Evolutionary conservation across 2,329 filamentous ascomycete species (phyloP).

Genomic region (Juglanconis juglandina): DNA sequence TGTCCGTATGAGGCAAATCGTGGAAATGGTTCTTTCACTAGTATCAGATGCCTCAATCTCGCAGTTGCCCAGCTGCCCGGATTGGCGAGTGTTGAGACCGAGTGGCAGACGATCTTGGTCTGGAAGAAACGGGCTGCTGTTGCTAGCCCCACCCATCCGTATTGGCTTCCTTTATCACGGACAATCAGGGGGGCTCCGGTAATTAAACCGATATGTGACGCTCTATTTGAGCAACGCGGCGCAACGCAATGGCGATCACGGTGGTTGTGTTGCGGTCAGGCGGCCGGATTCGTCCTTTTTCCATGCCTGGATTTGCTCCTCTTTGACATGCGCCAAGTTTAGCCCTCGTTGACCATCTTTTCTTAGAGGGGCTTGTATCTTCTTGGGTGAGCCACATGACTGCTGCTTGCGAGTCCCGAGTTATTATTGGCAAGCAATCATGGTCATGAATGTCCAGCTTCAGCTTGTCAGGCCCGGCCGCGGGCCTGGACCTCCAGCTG

Average conservation of each 20-base stretch:
- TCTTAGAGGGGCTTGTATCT: background rate
- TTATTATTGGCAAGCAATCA: constrained; percentile 10
- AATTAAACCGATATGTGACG: constrained; percentile 10
- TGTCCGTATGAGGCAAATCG: background rate
- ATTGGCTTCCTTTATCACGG: background rate
- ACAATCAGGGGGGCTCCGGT: constrained; percentile 8
- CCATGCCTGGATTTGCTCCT: constrained; percentile 4
- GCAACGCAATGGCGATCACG: constrained; percentile 12
- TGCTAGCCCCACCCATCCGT: background rate
- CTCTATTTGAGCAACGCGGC: constrained; percentile 5
- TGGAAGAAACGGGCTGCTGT: background rate
- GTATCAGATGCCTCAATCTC: background rate
- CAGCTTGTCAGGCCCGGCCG: constrained; percentile 12
- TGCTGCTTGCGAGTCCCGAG: constrained; percentile 8
- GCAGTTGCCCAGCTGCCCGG: background rate
- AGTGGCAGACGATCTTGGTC: background rate
- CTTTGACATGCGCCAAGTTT: constrained; percentile 1
- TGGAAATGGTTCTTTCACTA: background rate
- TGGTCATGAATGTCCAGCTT: constrained; percentile 1
- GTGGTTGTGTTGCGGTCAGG: constrained; percentile 11
- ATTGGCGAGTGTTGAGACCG: background rate
- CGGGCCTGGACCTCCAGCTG: constrained; percentile 5
- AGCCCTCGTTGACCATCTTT: background rate
- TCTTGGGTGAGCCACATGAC: constrained; percentile 8
- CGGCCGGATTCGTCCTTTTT: constrained; percentile 9